A percentile compares a stretch with the other conserved stretches of the same genome.
phyloP scores from a whole-genome alignment of 805 yeast species.

The Pichia scutulata region DNA sequence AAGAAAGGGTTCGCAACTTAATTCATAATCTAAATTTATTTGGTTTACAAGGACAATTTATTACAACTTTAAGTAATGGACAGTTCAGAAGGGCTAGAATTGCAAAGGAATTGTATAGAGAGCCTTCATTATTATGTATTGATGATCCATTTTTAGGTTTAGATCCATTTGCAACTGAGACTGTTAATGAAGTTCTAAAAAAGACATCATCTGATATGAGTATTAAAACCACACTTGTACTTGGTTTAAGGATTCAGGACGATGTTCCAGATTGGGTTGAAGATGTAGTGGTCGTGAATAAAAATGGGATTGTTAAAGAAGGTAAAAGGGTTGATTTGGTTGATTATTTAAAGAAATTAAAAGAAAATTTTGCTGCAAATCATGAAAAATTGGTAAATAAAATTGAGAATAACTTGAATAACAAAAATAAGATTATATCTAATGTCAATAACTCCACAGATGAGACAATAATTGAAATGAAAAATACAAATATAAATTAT shows the following conservation, averaged over 20 bases:
- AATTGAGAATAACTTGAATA: constrained; percentile 10
- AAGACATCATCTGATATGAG: constrained; percentile 11
- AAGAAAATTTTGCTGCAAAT: constrained; percentile 17
- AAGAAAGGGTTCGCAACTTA: constrained; percentile 33
- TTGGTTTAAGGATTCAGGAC: constrained; percentile 77
- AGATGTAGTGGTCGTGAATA: constrained; percentile 57
- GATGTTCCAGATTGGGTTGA: constrained; percentile 72
- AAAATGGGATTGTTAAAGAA: constrained; percentile 41
- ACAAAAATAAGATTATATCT: background rate
- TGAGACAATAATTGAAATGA: constrained; percentile 39
- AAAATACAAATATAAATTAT: constrained; percentile 58
- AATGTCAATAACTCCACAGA: background rate
- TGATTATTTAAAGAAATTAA: constrained; percentile 17
- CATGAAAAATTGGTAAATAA: constrained; percentile 15
- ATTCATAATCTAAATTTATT: constrained; percentile 45
- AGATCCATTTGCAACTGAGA: constrained; percentile 62
- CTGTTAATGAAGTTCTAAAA: constrained; percentile 49
- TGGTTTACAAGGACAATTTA: constrained; percentile 63
- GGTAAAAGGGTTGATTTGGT: constrained; percentile 37
- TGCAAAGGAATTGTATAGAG: constrained; percentile 60
- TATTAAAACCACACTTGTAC: constrained; percentile 44
- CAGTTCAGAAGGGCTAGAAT: constrained; percentile 87
- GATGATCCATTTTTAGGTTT: constrained; percentile 93
- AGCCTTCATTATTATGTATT: constrained; percentile 60
- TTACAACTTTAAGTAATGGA: constrained; percentile 85